A percentile compares a stretch with the other conserved stretches of the same genome.
phyloP scores from a whole-genome alignment of 805 yeast species.

The Candida golubevii region DNA sequence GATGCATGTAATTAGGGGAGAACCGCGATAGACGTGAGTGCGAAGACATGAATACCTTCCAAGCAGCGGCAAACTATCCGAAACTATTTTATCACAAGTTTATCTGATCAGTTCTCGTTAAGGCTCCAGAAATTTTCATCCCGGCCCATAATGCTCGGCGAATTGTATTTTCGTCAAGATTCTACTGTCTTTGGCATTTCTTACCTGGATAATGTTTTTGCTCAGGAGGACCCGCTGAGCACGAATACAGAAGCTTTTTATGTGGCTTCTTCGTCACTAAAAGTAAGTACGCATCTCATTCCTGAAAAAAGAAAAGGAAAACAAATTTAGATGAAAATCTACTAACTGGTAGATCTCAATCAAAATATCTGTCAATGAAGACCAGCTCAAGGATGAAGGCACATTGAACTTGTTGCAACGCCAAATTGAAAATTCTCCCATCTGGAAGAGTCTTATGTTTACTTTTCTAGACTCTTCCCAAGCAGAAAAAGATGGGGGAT shows the following conservation, averaged over 20 bases:
- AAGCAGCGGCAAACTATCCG: no score
- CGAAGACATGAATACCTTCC: no score
- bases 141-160: neutral
- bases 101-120: no score
- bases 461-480: neutral
- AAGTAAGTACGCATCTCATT: conserved; percentile 1
- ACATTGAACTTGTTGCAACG: conserved; percentile 6
- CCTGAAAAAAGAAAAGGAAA: neutral
- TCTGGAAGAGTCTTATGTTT: conserved; percentile 9
- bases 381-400: conserved; percentile 8
- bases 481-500: neutral
- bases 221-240: neutral
- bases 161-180: conserved; percentile 3
- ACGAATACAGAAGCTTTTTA: neutral
- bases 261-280: conserved; percentile 6
- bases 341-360: conserved; percentile 11
- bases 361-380: conserved; percentile 10
- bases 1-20: no score
- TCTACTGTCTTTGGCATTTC: conserved; percentile 3
- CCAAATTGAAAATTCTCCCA: conserved; percentile 5
- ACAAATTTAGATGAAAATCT: neutral
- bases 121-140: no score
- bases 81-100: no score
- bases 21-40: no score
- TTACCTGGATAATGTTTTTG: neutral